Conservation (phyloP, 2,329 filamentous ascomycete species). For the Neofusicoccum sp. region DNA sequence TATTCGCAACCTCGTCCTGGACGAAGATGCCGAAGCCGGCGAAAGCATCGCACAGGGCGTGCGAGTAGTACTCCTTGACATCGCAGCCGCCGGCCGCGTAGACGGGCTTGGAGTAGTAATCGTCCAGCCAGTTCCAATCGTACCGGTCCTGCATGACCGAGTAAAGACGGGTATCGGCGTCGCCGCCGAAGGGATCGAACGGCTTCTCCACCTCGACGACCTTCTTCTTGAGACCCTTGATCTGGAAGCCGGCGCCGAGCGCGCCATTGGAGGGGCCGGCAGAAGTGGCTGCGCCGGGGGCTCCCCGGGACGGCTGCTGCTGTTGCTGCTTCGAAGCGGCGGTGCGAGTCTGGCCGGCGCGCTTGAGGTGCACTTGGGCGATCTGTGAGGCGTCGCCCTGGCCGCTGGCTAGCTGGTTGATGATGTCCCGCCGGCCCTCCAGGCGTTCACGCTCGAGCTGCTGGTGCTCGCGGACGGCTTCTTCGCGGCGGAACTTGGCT, state of each 20-base stretch:
- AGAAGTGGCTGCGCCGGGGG: slow-evolving; percentile 14
- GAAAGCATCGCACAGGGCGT: slow-evolving; percentile 87
- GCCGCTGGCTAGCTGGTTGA: slow-evolving; percentile 68
- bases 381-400: slow-evolving; percentile 62
- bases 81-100: slow-evolving; percentile 82
- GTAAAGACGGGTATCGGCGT: slow-evolving; percentile 66
- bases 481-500: slow-evolving; percentile 63
- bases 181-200: slow-evolving; percentile 86
- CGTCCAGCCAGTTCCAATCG: slow-evolving; percentile 72
- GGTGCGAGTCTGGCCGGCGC: slow-evolving; percentile 65
- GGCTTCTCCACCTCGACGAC: slow-evolving; percentile 67
- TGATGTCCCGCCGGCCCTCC: slow-evolving; percentile 67
- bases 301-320: slow-evolving; percentile 21
- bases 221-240: slow-evolving; percentile 76
- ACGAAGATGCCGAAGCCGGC: slow-evolving; percentile 86
- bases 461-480: slow-evolving; percentile 65
- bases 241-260: slow-evolving; percentile 51
- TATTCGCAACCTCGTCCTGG: slow-evolving; percentile 65
- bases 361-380: slow-evolving; percentile 62
- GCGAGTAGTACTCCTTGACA: slow-evolving; percentile 76
- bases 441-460: slow-evolving; percentile 69
- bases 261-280: slow-evolving; percentile 30
- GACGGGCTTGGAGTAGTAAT: slow-evolving; percentile 64
- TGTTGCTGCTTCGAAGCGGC: slow-evolving; percentile 30
- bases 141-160: slow-evolving; percentile 72